phyloP scores from a whole-genome alignment of 768 basidiomycete genomes.

The Daedaleopsis sinensis region DNA sequence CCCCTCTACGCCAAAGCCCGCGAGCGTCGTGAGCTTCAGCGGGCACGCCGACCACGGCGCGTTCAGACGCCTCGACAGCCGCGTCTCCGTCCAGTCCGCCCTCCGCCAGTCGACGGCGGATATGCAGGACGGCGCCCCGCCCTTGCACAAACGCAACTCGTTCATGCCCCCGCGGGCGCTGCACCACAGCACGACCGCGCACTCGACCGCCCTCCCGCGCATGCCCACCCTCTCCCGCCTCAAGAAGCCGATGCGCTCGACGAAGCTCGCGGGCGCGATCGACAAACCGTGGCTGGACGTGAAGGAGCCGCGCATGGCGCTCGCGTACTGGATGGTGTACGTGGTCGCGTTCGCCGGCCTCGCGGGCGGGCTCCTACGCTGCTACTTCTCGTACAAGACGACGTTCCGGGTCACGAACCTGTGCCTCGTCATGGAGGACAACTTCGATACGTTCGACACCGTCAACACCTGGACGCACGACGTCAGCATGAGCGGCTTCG shows the following conservation, averaged over 20 bases:
- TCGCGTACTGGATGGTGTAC: slow-evolving; percentile 64
- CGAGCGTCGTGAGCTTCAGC: slow-evolving; percentile 48
- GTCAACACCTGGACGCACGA: slow-evolving; percentile 69
- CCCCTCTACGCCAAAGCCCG: slow-evolving; percentile 34
- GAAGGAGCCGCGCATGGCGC: slow-evolving; percentile 49
- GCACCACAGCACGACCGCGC: slow-evolving; percentile 5
- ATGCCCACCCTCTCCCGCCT: slow-evolving; percentile 16
- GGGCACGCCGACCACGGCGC: slow-evolving; percentile 8
- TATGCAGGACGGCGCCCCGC: slow-evolving; percentile 5
- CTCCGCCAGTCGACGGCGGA: slow-evolving; percentile 12
- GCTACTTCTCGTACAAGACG: slow-evolving; percentile 56
- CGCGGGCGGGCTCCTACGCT: slow-evolving; percentile 52
- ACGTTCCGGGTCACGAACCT: slow-evolving; percentile 53
- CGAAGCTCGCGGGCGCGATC: slow-evolving; percentile 36
- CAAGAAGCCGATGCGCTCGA: slow-evolving; percentile 32
- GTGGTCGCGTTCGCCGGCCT: slow-evolving; percentile 56
- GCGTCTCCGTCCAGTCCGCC: slow-evolving; percentile 23
- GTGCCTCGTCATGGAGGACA: slow-evolving; percentile 75
- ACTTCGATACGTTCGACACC: slow-evolving; percentile 67
- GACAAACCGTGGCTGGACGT: slow-evolving; percentile 63
- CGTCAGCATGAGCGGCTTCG: slow-evolving; percentile 81
- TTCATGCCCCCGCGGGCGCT: slow-evolving; percentile 30
- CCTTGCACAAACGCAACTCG: slow-evolving; percentile 23
- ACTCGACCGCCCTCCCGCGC: slow-evolving; percentile 10
- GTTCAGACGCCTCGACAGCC: slow-evolving; percentile 18